Conservation (phyloP, 768 basidiomycete genomes). For the Myochromella boudieri region DNA sequence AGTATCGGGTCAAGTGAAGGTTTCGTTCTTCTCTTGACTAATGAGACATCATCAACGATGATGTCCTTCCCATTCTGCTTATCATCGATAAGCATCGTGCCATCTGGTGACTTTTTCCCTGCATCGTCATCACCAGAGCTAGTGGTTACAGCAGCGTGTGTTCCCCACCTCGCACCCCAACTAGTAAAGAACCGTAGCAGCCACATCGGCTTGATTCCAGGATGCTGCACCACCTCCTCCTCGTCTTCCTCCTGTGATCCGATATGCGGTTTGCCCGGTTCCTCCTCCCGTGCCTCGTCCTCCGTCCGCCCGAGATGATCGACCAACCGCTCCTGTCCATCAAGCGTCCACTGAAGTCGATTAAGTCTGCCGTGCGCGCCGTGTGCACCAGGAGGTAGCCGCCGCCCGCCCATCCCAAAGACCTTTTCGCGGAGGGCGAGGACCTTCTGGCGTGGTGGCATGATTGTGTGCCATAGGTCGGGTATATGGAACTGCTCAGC, state of each 20-base stretch:
- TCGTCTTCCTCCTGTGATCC: conserved; percentile 38
- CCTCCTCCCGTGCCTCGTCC: conserved; percentile 76
- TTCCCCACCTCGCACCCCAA: conserved; percentile 67
- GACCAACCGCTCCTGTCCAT: conserved; percentile 60
- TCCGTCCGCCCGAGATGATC: conserved; percentile 72
- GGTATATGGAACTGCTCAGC: conserved; percentile 64
- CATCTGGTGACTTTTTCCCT: conserved; percentile 3
- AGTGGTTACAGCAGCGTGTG: conserved; percentile 23
- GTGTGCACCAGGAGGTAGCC: conserved; percentile 48
- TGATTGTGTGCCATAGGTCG: conserved; percentile 67
- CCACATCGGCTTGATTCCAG: conserved; percentile 73
- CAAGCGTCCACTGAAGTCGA: conserved; percentile 69
- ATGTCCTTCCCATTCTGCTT: neutral
- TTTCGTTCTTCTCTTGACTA: neutral
- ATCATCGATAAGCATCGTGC: neutral
- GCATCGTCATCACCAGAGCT: conserved; percentile 8
- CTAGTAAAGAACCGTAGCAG: conserved; percentile 73
- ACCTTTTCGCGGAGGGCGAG: conserved; percentile 65
- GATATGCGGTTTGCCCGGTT: conserved; percentile 26
- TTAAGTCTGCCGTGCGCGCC: conserved; percentile 62
- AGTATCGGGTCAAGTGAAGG: neutral
- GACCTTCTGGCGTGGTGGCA: conserved; percentile 59
- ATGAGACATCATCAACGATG: neutral
- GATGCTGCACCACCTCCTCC: conserved; percentile 57
- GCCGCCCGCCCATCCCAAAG: conserved; percentile 59